A percentile compares a stretch with the other conserved stretches of the same genome.
These are phyloP conservation scores for Lentinula sp. DNA, from an alignment of 768 basidiomycete genomes.

Conservation along the genomic window DNA sequence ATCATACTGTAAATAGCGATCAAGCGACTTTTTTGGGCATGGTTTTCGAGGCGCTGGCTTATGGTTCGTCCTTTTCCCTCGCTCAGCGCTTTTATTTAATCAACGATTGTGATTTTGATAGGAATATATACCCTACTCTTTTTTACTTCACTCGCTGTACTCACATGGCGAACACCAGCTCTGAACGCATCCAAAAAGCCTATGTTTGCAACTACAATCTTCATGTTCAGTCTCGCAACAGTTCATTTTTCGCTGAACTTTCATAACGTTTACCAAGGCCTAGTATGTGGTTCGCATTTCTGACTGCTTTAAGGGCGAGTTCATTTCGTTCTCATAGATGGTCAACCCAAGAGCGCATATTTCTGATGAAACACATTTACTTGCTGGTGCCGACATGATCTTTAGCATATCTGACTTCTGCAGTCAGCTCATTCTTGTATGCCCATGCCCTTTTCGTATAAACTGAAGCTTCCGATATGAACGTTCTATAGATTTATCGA, in stretches of 20 bases:
- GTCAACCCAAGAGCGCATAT: neutral
- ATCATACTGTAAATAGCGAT: neutral
- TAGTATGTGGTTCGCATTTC: neutral
- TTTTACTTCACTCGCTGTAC: neutral
- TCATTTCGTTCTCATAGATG: neutral
- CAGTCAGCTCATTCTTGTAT: neutral
- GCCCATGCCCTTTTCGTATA: neutral
- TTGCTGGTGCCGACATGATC: neutral
- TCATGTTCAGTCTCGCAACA: neutral
- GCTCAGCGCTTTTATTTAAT: neutral
- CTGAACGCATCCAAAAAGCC: neutral
- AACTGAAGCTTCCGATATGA: neutral
- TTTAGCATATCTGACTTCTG: neutral
- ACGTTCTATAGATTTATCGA: slow-evolving; percentile 22
- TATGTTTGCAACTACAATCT: neutral
- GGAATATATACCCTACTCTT: neutral
- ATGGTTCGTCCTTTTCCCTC: neutral
- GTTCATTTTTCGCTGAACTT: neutral
- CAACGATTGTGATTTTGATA: neutral
- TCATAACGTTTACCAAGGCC: neutral
- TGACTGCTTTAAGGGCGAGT: neutral
- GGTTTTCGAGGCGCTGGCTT: neutral
- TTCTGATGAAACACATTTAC: neutral
- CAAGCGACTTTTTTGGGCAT: neutral
- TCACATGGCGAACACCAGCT: neutral